These are phyloP conservation scores for Tricholoma matsutake DNA, from an alignment of 768 basidiomycete genomes.

Conservation along the genomic window DNA sequence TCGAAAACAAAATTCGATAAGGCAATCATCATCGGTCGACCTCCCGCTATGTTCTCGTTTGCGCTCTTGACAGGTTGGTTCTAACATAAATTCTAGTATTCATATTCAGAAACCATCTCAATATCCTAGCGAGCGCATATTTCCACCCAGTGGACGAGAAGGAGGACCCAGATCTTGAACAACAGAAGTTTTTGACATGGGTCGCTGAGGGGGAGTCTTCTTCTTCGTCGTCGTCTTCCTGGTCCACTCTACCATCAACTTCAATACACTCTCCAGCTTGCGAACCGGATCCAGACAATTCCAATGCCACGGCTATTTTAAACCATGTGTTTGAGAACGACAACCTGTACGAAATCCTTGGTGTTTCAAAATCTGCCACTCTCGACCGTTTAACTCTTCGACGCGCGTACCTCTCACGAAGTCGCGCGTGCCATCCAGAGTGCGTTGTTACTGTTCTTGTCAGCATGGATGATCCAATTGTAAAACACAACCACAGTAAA, in stretches of 20 bases:
- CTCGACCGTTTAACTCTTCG: constrained; percentile 64
- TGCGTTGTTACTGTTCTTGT: constrained; percentile 35
- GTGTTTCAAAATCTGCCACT: constrained; percentile 45
- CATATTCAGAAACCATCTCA: constrained; percentile 4
- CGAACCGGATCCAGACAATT: not conserved
- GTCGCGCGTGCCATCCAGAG: constrained; percentile 85
- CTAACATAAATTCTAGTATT: not conserved
- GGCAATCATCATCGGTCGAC: constrained; percentile 5
- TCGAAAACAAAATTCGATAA: not conserved
- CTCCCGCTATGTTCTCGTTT: constrained; percentile 40
- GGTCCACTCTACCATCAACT: constrained; percentile 3
- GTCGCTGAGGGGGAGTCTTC: constrained; percentile 28
- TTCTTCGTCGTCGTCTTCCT: constrained; percentile 14
- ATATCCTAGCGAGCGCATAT: constrained; percentile 50
- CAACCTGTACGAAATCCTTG: constrained; percentile 74
- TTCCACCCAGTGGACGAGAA: constrained; percentile 64
- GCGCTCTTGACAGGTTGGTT: constrained; percentile 41
- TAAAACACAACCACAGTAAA: constrained; percentile 50
- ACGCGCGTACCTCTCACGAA: constrained; percentile 73
- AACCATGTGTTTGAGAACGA: constrained; percentile 55
- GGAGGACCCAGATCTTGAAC: constrained; percentile 44
- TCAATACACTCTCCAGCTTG: constrained; percentile 1
- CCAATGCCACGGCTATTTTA: constrained; percentile 31
- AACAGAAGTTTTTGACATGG: constrained; percentile 51
- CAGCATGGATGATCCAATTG: not conserved